Evolutionary conservation across 768 basidiomycete genomes (phyloP).

Genomic region (Peribolospora baueri): DNA sequence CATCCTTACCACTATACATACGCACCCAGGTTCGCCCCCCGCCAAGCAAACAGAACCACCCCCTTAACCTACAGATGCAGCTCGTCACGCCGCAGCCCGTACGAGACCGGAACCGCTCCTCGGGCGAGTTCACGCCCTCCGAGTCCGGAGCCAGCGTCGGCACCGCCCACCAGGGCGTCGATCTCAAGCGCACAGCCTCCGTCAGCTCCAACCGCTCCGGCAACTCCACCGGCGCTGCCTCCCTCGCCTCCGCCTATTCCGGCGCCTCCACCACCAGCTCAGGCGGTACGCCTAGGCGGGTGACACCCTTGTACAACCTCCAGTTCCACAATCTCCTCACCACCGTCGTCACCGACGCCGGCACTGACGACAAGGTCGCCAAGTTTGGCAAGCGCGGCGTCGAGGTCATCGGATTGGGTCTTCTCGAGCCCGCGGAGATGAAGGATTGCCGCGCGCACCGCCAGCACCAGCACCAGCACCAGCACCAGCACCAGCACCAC

Average conservation of each 20-base stretch:
- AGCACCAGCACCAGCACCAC: background rate
- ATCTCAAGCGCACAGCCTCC: slow-evolving; percentile 16
- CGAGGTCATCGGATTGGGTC: slow-evolving; percentile 49
- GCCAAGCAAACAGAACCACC: slow-evolving; percentile 58
- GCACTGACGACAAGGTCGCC: slow-evolving; percentile 65
- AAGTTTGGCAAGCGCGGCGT: slow-evolving; percentile 43
- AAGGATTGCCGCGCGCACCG: slow-evolving; percentile 19
- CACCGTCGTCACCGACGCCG: slow-evolving; percentile 64
- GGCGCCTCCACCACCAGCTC: slow-evolving; percentile 19
- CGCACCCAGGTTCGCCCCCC: slow-evolving; percentile 43
- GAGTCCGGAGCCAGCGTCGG: slow-evolving; percentile 8
- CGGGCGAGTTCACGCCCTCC: slow-evolving; percentile 23
- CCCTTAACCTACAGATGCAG: slow-evolving; percentile 74
- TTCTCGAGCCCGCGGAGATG: slow-evolving; percentile 61
- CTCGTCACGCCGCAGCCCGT: slow-evolving; percentile 41
- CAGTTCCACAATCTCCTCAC: slow-evolving; percentile 70
- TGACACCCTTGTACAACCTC: slow-evolving; percentile 44
- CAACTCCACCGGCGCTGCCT: slow-evolving; percentile 27
- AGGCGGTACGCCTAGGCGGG: background rate
- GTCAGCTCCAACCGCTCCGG: slow-evolving; percentile 26
- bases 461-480: background rate
- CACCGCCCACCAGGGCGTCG: background rate
- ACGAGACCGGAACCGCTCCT: slow-evolving; percentile 21
- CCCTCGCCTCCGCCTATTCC: slow-evolving; percentile 16
- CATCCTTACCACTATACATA: too few relatives aligned